Base-by-base conservation (phyloP, 345 rosid species). In the Theobroma cacao region DNA sequence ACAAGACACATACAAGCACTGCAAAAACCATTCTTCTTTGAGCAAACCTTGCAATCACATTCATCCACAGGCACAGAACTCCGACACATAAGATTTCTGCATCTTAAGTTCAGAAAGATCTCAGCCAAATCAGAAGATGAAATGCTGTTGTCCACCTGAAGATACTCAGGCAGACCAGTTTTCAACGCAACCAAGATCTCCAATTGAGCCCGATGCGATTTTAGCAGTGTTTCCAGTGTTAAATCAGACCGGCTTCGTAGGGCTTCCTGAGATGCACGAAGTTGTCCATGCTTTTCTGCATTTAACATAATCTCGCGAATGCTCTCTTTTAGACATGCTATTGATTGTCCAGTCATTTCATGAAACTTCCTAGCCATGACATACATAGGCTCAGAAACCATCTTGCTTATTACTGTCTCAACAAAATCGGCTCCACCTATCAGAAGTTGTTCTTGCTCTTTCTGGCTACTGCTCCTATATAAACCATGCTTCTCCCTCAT, bases 1-100 rank as follows among this genome's bases (percentile, higher is more conserved):
- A 96, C 86, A 58, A 96, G 97, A 84, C 99, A 96, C 99, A 94
- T 96, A 77, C 99, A 96, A 43, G 86, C 80, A 78, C 98, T 89
- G 86, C 99, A 96, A 86, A 96, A 96, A 26, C 99, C 99, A 80
- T 74, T 91, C 86, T 84, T 93, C 81, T 88, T 90, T 36, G 79
- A 83, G 84, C 99, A 96, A 81, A 96, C 92, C 84, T 85, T 90
- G 89, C 99, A 96, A 80, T 94, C 94, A 72, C 99, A 96, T 80
- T 94, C 97, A 86, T 94, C 98, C 74, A 92, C 98, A 80, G 97
- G 99, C 83, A 96, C 75, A 80, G 81, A 82, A 83, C 52, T 88
- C 58, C 84, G 86, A 59, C 99, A 96, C 24, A 86, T 78, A 43
- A 87, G 88, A 87, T 96, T 96, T 86, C 90, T 87, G 83, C 99